Base-by-base conservation (phyloP, 805 yeast genomes). In the Pichia membranifaciens region DNA sequence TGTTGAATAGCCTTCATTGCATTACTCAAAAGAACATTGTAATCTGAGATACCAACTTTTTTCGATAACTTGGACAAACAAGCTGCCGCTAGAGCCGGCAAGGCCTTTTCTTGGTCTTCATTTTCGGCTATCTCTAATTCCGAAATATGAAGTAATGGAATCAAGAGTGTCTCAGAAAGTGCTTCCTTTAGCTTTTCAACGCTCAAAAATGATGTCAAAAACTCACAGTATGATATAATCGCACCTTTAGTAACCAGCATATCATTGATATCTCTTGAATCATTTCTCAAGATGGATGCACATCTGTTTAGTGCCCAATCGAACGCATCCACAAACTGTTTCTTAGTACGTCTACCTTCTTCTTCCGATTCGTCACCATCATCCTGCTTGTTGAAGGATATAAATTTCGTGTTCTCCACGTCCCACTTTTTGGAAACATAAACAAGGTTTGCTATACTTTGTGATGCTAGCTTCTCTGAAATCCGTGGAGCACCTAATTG, bases 401-500 rank as follows among this genome's bases (percentile, higher is more conserved):
- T 63, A 58, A 64, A 76, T 15, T 59, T 52, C 0, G 78, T 70
- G 12, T 69, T 50, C 4, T 71, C 60, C 21, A 64, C 57, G 25
- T 76, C 73, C 96, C 96, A 89, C 46, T 66, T 66, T 64, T 74
- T 73, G 6, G 82, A 70, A 28, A 87, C 71, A 33, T 70, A 61
- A 1, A 83, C 81, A 51, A 90, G 63, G 51, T 83, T 82, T 61
- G 83, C 86, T 20, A 84, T 79, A 25, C 78, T 72, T 59, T 82
- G 84, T 16, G 72, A 61, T 0, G 86, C 84, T 47, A 88, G 68
- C 0, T 73, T 76, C 44, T 80, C 82, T 4, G 84, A 66, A 23
- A 89, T 71, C 6, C 75, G 65, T 2, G 96, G 93, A 2, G 96
- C 96, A 22, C 84, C 79, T 41, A 91, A 67, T 69, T 87, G 96